phyloP scores from a whole-genome alignment of 2,329 filamentous ascomycete species.

The Talaromyces sp. region DNA sequence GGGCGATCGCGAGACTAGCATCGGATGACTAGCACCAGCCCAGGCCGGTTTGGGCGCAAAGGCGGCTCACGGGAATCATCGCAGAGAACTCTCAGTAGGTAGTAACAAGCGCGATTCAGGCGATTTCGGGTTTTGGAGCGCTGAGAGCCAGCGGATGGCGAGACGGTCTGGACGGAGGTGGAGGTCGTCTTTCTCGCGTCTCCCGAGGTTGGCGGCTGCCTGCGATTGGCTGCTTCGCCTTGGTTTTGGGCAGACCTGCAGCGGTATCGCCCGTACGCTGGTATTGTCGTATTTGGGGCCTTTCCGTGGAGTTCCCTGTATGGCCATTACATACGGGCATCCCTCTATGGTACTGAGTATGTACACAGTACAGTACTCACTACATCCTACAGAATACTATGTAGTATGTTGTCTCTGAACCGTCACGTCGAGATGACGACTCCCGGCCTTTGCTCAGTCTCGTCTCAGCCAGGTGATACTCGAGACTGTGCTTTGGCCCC shows the following conservation, averaged over 20 bases:
- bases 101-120: too few species aligned
- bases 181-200: slow-evolving; percentile 15
- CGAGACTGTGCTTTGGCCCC: background rate
- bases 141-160: background rate
- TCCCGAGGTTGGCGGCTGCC: slow-evolving; percentile 21
- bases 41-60: background rate
- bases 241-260: slow-evolving; percentile 29
- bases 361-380: background rate
- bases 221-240: slow-evolving; percentile 31
- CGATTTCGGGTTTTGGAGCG: background rate
- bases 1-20: background rate
- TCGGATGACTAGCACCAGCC: background rate
- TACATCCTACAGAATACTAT: background rate
- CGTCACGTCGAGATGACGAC: too few species aligned
- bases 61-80: background rate
- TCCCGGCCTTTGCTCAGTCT: too few species aligned
- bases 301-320: background rate
- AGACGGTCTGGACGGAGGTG: background rate
- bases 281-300: slow-evolving; percentile 5
- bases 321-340: background rate
- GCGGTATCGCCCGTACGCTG: slow-evolving; percentile 11
- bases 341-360: too few species aligned
- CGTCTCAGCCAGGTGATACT: background rate
- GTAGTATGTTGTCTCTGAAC: too few species aligned
- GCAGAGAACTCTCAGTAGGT: too few species aligned